Evolutionary conservation across 305 asterid species (phyloP), one percentile per base, ranked within the genome.

Genomic region (Rubia occidens): DNA sequence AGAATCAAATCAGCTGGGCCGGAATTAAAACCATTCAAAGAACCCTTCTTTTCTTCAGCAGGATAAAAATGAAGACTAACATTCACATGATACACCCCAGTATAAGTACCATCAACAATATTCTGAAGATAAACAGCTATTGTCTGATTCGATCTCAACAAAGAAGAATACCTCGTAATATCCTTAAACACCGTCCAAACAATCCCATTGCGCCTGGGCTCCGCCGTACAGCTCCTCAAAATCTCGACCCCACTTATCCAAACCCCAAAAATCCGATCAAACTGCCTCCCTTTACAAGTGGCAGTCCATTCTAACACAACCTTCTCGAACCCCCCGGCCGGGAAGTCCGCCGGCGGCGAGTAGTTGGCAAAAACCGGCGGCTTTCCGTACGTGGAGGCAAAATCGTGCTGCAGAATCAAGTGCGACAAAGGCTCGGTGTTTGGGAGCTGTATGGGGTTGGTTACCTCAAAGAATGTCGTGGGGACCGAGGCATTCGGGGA

Each of bases 181-280:
- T 91, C 96, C 80, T 91, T 91, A 61, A 79, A 65, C 5, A 89
- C 96, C 3, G 92, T 83, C 98, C 98, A 89, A 14, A 84, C 66
- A 69, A 82, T 89, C 55, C 97, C 98, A 67, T 78, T 71, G 29
- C 86, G 71, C 47, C 76, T 77, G 0, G 97, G 98, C 79, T 93
- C 98, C 20, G 96, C 98, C 17, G 97, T 82, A 76, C 97, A 93
- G 75, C 96, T 88, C 20, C 98, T 78, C 10, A 93, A 80, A n/a
- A 93, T 67, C 87, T 93, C 98, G 63, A 84, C 97, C 67, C 98
- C 98, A 64, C 92, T 82, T 21, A 93, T 75, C 98, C 98, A 93
- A 64, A 93, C 79, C 37, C 98, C 98, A 70, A 93, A 90, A 43
- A 90, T 88, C 8, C 98, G 49, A 62, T 93, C 98, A 67, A 90